A percentile compares a stretch with the other conserved stretches of the same genome.
Conservation (phyloP, 2,329 filamentous ascomycete species). For the Zymoseptoria ardabiliae region DNA sequence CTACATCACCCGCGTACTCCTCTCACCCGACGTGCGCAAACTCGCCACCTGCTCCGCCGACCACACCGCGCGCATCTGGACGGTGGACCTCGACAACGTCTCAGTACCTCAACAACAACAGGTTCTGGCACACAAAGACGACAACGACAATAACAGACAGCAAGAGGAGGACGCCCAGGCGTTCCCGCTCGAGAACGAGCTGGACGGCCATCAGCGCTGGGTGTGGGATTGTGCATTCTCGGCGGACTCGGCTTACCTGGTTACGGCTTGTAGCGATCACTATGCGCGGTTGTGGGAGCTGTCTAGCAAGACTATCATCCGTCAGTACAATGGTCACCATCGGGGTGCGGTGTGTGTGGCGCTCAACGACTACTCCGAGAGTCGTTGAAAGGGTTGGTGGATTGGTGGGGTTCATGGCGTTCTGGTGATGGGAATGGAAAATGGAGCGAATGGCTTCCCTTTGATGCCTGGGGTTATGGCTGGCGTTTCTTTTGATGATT, state of each 20-base stretch:
- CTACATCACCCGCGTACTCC: slow-evolving; percentile 84
- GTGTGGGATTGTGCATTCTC: slow-evolving; percentile 97
- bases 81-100: slow-evolving; percentile 58
- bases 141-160: slow-evolving; percentile 6
- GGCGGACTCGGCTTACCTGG: slow-evolving; percentile 84
- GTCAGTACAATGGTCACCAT: slow-evolving; percentile 93
- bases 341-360: slow-evolving; percentile 87
- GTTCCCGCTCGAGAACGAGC: slow-evolving; percentile 76
- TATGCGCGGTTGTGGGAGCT: slow-evolving; percentile 91
- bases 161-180: slow-evolving; percentile 40
- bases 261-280: slow-evolving; percentile 89
- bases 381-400: slow-evolving; percentile 6
- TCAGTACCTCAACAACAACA: slow-evolving; percentile 9
- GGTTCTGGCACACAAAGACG: slow-evolving; percentile 4
- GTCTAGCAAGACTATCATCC: slow-evolving; percentile 75
- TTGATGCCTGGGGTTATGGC: background rate
- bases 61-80: slow-evolving; percentile 95
- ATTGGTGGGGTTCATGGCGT: background rate
- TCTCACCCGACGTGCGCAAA: slow-evolving; percentile 89
- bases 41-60: slow-evolving; percentile 90
- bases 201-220: slow-evolving; percentile 89
- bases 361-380: slow-evolving; percentile 60
- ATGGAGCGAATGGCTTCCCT: background rate
- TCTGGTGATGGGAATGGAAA: background rate
- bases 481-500: background rate